These are phyloP conservation scores for cucumber (Cucumis sativus) DNA, from an alignment of 306 rosid species.

Conservation along the genomic window DNA sequence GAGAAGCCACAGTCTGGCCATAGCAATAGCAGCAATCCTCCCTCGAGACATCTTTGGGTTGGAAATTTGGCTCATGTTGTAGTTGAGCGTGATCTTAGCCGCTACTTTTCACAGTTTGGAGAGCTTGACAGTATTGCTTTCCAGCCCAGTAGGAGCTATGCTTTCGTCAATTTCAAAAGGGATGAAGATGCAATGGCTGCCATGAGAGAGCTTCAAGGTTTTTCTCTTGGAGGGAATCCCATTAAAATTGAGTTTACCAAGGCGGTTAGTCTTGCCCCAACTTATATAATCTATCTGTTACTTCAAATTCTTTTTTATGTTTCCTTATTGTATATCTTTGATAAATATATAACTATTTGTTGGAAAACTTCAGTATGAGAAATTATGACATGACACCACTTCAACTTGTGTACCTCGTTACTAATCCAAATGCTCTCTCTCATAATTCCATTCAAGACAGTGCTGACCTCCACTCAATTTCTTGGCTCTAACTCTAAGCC, in stretches of 20 bases:
- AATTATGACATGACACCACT: not conserved
- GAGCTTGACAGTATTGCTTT: constrained; percentile 70
- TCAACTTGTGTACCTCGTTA: not conserved
- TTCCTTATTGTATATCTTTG: constrained; percentile 6
- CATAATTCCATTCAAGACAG: not conserved
- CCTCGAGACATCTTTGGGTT: constrained; percentile 86
- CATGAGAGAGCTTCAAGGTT: constrained; percentile 60
- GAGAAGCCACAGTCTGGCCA: constrained; percentile 16
- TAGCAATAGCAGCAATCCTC: constrained; percentile 28
- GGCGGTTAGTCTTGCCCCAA: constrained; percentile 94
- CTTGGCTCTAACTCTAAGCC: too few species aligned
- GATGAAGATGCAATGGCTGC: constrained; percentile 83
- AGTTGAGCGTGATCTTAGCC: constrained; percentile 52
- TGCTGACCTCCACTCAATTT: constrained; percentile 2
- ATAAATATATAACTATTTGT: not conserved
- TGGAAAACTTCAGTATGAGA: not conserved
- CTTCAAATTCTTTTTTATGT: constrained; percentile 22
- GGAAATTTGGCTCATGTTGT: constrained; percentile 61
- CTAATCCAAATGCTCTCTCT: constrained; percentile 1
- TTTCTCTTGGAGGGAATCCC: constrained; percentile 60
- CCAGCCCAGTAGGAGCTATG: constrained; percentile 77
- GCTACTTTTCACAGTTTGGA: constrained; percentile 56
- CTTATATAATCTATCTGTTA: constrained; percentile 28
- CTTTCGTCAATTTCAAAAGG: constrained; percentile 59
- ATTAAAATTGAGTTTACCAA: constrained; percentile 89